Evolutionary conservation across 2,329 filamentous ascomycete species (phyloP).

Genomic region (Talaromyces sp.): DNA sequence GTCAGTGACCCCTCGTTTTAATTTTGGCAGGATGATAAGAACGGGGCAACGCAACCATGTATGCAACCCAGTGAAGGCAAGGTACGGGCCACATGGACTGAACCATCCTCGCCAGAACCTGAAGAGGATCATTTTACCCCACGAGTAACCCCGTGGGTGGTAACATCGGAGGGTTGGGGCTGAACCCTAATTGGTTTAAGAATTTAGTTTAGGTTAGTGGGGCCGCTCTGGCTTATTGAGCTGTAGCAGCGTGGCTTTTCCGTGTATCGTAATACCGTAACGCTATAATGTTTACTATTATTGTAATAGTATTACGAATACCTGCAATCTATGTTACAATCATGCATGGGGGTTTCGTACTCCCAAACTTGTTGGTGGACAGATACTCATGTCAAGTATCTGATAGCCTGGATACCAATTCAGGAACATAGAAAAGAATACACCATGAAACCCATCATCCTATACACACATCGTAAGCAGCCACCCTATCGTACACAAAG

Average conservation of each 20-base stretch:
- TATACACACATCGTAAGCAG: slow-evolving; percentile 8
- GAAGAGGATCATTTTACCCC: slow-evolving; percentile 1
- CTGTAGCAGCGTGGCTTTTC: neutral
- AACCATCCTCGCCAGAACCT: neutral
- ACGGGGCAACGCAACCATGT: neutral
- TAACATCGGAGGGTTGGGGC: neutral
- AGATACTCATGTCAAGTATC: no score
- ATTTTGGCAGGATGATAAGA: neutral
- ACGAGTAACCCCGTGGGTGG: neutral
- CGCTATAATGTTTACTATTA: no score
- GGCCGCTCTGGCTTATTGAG: neutral
- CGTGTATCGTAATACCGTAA: neutral
- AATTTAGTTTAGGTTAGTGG: neutral
- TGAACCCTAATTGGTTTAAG: slow-evolving; percentile 2
- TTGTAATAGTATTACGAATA: neutral
- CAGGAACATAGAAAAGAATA: neutral
- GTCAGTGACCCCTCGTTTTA: neutral
- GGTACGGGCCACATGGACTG: neutral
- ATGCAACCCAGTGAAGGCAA: neutral
- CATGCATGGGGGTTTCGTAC: no score
- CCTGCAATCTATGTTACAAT: no score
- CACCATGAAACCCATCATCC: neutral
- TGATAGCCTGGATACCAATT: neutral
- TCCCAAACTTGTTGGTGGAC: no score
- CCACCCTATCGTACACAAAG: neutral